Conservation (phyloP, 352 stramenopile species). For the Pythium coloratum region DNA sequence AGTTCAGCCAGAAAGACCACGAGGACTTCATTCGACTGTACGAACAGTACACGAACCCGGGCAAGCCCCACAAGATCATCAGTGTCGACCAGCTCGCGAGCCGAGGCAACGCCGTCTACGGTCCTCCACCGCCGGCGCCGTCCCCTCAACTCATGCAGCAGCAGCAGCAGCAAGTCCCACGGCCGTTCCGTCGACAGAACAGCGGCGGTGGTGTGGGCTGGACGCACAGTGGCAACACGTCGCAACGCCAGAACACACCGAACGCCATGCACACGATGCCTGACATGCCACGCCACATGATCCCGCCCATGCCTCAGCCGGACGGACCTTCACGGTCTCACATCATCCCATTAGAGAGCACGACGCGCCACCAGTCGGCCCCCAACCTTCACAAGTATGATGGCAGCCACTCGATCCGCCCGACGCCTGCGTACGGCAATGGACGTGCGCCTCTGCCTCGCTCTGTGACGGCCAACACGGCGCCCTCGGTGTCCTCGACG, state of each 20-base stretch:
- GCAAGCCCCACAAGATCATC: constrained; percentile 15
- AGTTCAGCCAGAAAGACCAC: constrained; percentile 20
- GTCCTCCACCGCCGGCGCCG: not conserved
- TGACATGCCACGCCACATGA: constrained; percentile 22
- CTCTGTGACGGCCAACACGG: not conserved
- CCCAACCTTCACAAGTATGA: constrained; percentile 13
- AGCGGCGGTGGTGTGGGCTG: constrained; percentile 10
- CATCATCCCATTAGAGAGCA: constrained; percentile 11
- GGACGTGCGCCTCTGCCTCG: not conserved
- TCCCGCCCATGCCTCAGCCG: constrained; percentile 21
- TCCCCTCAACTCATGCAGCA: not conserved
- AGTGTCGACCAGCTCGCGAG: constrained; percentile 14
- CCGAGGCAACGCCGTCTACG: not conserved
- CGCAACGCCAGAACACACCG: not conserved
- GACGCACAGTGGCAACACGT: constrained; percentile 7
- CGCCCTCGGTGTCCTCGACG: not conserved
- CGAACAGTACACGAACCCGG: constrained; percentile 17
- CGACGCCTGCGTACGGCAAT: not conserved
- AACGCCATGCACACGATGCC: constrained; percentile 14
- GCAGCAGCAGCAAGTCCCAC: constrained; percentile 3
- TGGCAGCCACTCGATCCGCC: not conserved
- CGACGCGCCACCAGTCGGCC: constrained; percentile 5
- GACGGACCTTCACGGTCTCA: constrained; percentile 15
- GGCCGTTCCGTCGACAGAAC: constrained; percentile 14
- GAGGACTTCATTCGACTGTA: constrained; percentile 22